Percentiles rank a stretch among this genome's conserved stretches.
These are phyloP conservation scores for Ophiostoma ips DNA, from an alignment of 2,329 filamentous ascomycete species.

Conservation along the genomic window DNA sequence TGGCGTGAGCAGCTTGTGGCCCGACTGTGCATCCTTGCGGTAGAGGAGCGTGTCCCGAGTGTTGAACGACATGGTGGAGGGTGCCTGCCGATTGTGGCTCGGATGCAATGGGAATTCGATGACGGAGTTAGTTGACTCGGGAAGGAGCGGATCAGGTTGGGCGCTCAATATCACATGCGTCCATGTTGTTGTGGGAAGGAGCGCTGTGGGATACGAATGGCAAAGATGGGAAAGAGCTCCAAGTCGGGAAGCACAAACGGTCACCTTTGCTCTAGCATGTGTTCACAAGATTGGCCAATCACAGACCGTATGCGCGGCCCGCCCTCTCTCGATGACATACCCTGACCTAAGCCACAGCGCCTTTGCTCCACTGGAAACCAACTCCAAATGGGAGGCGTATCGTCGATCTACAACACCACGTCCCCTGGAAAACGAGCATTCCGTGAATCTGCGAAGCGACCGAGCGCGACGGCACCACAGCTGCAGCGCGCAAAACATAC, in stretches of 20 bases:
- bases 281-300: neutral
- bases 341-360: conserved; percentile 4
- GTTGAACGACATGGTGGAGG: conserved; percentile 23
- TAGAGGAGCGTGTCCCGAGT: conserved; percentile 27
- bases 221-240: neutral
- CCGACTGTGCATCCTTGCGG: conserved; percentile 30
- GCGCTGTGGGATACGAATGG: neutral
- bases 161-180: conserved; percentile 2
- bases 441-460: no score
- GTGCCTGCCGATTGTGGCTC: neutral
- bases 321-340: conserved; percentile 2
- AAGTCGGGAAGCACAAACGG: neutral
- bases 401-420: neutral
- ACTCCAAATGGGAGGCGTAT: neutral
- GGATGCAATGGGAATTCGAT: neutral
- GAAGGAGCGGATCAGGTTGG: conserved; percentile 7
- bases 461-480: neutral
- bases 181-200: conserved; percentile 4
- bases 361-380: neutral
- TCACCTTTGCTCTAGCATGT: conserved; percentile 1
- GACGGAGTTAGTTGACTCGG: neutral
- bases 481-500: no score
- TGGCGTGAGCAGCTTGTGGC: conserved; percentile 27
- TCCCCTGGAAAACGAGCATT: neutral
- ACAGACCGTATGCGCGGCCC: neutral